Conservation (phyloP, 2,329 filamentous ascomycete genomes). For the Lachnellula subtilissima region DNA sequence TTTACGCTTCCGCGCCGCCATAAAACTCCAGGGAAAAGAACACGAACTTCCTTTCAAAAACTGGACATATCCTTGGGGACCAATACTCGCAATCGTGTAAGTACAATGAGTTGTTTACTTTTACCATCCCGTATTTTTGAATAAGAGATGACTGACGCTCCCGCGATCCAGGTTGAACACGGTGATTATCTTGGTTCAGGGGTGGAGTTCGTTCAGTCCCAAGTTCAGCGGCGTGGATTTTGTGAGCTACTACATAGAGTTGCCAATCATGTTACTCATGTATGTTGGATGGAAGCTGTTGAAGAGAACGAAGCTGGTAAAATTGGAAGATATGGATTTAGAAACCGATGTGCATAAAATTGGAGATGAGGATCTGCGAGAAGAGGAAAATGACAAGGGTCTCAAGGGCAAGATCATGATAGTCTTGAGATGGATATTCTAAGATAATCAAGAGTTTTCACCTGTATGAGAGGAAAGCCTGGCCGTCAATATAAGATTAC, state of each 20-base stretch:
- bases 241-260: slow-evolving; percentile 59
- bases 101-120: no score
- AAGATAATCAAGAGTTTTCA: not conserved
- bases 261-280: slow-evolving; percentile 55
- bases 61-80: slow-evolving; percentile 61
- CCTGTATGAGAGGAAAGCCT: no score
- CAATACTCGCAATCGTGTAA: slow-evolving; percentile 47
- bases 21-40: slow-evolving; percentile 54
- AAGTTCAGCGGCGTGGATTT: slow-evolving; percentile 54
- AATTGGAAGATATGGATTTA: slow-evolving; percentile 45
- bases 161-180: slow-evolving; percentile 39
- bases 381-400: slow-evolving; percentile 21
- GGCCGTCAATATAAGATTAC: no score
- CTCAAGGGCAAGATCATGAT: slow-evolving; percentile 24
- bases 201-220: slow-evolving; percentile 59
- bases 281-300: slow-evolving; percentile 50
- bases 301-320: slow-evolving; percentile 43
- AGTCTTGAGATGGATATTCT: slow-evolving; percentile 29
- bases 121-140: no score
- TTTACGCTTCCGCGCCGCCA: slow-evolving; percentile 57
- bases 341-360: slow-evolving; percentile 41
- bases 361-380: slow-evolving; percentile 26
- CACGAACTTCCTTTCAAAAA: slow-evolving; percentile 60
- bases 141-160: no score
- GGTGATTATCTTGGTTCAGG: slow-evolving; percentile 58